Evolutionary conservation across 371 early-diverging fungal species (phyloP).

Genomic region (Mortierella sp.): DNA sequence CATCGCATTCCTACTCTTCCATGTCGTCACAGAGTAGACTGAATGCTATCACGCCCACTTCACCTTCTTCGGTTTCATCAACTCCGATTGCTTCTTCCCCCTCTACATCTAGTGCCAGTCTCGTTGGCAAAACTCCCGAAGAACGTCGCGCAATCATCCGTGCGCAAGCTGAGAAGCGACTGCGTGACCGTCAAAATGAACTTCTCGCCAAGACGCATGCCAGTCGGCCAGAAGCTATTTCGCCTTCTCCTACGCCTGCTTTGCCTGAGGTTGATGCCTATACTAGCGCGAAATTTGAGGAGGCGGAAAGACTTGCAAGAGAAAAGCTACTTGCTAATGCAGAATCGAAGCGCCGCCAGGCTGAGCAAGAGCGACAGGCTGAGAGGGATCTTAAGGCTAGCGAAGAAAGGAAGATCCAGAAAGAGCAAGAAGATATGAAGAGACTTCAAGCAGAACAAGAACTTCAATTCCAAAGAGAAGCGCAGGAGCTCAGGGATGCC

Average conservation of each 20-base stretch:
- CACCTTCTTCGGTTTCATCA: conserved; percentile 13
- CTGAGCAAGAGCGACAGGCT: conserved; percentile 43
- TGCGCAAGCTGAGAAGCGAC: conserved; percentile 54
- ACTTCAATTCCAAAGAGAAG: conserved; percentile 19
- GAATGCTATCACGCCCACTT: conserved; percentile 3
- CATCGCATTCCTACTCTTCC: conserved; percentile 9
- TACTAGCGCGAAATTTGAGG: conserved; percentile 42
- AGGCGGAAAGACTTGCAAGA: conserved; percentile 49
- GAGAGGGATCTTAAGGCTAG: conserved; percentile 36
- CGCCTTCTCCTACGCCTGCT: conserved; percentile 20
- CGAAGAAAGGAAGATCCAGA: conserved; percentile 8
- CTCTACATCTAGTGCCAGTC: conserved; percentile 14
- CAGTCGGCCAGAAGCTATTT: conserved; percentile 19
- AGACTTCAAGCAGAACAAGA: conserved; percentile 9
- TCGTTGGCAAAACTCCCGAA: conserved; percentile 51
- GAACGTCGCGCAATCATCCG: conserved; percentile 57
- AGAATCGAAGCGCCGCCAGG: conserved; percentile 53
- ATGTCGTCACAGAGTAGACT: not conserved
- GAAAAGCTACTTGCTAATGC: conserved; percentile 51
- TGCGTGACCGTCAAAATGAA: conserved; percentile 53
- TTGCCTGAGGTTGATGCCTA: conserved; percentile 23
- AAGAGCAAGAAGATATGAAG: not conserved
- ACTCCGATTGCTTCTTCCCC: conserved; percentile 27
- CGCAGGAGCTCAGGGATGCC: conserved; percentile 27
- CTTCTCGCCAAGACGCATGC: conserved; percentile 36